These are phyloP conservation scores for Aspergillus homomorphus DNA, from an alignment of 495 filamentous ascomycete species.

Conservation along the genomic window DNA sequence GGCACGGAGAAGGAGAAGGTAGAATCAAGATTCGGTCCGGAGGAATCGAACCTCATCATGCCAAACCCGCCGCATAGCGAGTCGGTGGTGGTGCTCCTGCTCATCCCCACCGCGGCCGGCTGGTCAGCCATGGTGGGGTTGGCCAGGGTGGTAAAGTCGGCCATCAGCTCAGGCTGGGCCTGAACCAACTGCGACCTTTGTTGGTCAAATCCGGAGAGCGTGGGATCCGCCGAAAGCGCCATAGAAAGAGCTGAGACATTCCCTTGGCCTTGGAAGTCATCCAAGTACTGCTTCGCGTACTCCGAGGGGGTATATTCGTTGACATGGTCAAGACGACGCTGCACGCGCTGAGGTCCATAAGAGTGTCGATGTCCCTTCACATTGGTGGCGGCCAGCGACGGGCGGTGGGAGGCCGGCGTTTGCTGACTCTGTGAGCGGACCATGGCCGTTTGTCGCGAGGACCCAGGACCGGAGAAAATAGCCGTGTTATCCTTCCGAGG, in stretches of 20 bases:
- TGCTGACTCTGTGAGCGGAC: slow-evolving; percentile 47
- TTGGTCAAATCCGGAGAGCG: slow-evolving; percentile 28
- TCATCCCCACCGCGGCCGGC: slow-evolving; percentile 40
- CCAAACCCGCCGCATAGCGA: slow-evolving; percentile 43
- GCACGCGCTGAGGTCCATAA: slow-evolving; percentile 30
- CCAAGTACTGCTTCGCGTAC: slow-evolving; percentile 39
- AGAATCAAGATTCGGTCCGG: slow-evolving; percentile 34
- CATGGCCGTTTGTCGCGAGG: slow-evolving; percentile 39
- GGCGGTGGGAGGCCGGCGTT: slow-evolving; percentile 36
- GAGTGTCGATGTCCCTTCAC: slow-evolving; percentile 34
- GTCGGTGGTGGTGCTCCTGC: slow-evolving; percentile 42
- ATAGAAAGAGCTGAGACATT: slow-evolving; percentile 30
- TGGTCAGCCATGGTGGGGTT: slow-evolving; percentile 20
- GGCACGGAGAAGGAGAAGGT: slow-evolving; percentile 29
- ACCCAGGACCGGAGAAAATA: slow-evolving; percentile 23
- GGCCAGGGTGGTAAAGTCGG: slow-evolving; percentile 16
- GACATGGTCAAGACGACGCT: slow-evolving; percentile 36
- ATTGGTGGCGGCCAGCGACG: slow-evolving; percentile 22
- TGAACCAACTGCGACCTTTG: slow-evolving; percentile 18
- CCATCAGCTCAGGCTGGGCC: slow-evolving; percentile 15
- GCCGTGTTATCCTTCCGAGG: slow-evolving; percentile 25
- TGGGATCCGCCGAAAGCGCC: slow-evolving; percentile 27
- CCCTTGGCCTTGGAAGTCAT: slow-evolving; percentile 24
- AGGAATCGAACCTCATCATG: slow-evolving; percentile 44
- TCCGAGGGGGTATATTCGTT: slow-evolving; percentile 45